Evolutionary conservation across 305 asterid genomes (phyloP).

Genomic region (Petunia hybrid): DNA sequence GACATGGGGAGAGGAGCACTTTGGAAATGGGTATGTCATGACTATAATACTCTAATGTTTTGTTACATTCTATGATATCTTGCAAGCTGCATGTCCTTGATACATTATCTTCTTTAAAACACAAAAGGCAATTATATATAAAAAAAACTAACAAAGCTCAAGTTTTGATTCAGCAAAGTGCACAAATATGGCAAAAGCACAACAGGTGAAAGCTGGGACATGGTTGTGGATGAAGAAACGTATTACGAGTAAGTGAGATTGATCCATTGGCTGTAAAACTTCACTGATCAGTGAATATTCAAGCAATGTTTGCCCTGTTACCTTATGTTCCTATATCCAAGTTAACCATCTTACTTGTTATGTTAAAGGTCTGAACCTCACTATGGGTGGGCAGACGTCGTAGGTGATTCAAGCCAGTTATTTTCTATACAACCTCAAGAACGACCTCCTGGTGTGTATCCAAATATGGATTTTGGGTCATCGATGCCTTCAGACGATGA

Average conservation of each 20-base stretch:
- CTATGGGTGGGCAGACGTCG: constrained; percentile 99
- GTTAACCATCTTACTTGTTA: constrained; percentile 10
- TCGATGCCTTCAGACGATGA: constrained; percentile 44
- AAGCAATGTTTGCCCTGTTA: constrained; percentile 1
- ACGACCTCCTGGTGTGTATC: constrained; percentile 87
- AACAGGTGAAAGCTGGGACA: constrained; percentile 97
- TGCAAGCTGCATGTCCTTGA: constrained; percentile 2
- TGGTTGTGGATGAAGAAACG: constrained; percentile 90
- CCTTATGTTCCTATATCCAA: not conserved
- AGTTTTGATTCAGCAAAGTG: constrained; percentile 71
- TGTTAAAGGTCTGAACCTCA: constrained; percentile 88
- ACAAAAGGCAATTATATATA: not conserved
- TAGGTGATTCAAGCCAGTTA: constrained; percentile 86
- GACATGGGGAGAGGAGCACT: constrained; percentile 99
- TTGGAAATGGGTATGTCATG: constrained; percentile 83
- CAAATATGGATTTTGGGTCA: constrained; percentile 75
- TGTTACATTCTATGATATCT: not conserved
- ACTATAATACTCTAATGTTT: constrained; percentile 5
- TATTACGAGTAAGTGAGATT: constrained; percentile 71
- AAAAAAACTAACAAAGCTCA: not conserved
- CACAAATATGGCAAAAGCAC: constrained; percentile 97
- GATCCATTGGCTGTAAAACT: not conserved
- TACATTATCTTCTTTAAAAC: not conserved
- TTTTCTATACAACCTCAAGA: constrained; percentile 82
- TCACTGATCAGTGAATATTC: not conserved